phyloP scores from a whole-genome alignment of 2,329 filamentous ascomycete genomes.

The Penicillium sp. region DNA sequence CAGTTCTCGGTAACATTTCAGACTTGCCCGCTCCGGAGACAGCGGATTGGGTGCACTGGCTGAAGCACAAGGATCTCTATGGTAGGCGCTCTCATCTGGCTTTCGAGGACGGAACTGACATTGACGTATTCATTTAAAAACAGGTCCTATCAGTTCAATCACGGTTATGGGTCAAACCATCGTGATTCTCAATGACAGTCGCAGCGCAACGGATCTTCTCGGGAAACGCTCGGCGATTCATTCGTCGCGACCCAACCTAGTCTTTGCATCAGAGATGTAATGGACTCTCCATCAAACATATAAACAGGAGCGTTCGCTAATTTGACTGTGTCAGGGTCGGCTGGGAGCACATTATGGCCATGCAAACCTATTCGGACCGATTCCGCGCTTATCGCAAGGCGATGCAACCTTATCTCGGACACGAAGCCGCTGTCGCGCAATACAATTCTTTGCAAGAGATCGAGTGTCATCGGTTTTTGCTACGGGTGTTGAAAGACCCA shows the following conservation, averaged over 20 bases:
- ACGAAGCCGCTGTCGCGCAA: constrained; percentile 33
- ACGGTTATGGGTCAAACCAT: constrained; percentile 39
- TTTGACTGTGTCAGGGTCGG: constrained; percentile 31
- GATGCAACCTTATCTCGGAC: constrained; percentile 47
- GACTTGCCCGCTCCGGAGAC: constrained; percentile 47
- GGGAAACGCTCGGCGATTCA: constrained; percentile 32
- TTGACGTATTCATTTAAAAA: neutral
- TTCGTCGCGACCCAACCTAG: constrained; percentile 33
- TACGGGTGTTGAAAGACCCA: constrained; percentile 44
- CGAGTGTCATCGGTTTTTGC: constrained; percentile 48
- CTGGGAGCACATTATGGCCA: constrained; percentile 35
- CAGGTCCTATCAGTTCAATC: constrained; percentile 41
- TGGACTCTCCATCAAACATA: neutral
- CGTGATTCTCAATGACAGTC: constrained; percentile 37
- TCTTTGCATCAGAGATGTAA: constrained; percentile 42
- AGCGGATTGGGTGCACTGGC: constrained; percentile 47
- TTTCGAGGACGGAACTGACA: neutral
- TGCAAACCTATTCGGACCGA: constrained; percentile 39
- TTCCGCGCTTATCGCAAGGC: constrained; percentile 49
- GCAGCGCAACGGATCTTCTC: constrained; percentile 36
- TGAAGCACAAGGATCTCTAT: constrained; percentile 45
- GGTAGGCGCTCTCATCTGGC: constrained; percentile 18
- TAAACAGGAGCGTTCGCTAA: neutral
- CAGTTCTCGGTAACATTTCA: constrained; percentile 52
- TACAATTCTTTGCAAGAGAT: constrained; percentile 47